Conservation (phyloP, 169 alveolate species). For the Perkinsus chesapeaki region DNA sequence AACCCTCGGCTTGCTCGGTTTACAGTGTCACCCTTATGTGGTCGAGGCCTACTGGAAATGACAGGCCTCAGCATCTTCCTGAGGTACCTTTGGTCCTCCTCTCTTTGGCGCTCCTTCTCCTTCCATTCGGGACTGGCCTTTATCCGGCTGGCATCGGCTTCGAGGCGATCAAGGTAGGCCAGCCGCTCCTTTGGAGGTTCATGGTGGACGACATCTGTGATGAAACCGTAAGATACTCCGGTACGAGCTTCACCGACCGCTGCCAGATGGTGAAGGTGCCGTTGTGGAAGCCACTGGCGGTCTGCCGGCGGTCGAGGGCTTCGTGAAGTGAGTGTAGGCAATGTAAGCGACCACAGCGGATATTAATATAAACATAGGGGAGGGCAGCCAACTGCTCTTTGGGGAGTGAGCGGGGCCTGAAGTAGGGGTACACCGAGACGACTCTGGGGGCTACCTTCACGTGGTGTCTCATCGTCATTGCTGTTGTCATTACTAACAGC, state of each 20-base stretch:
- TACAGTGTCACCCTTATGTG: not conserved
- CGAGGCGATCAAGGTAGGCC: not conserved
- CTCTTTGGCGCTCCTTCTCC: not conserved
- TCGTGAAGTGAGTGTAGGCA: too few species aligned
- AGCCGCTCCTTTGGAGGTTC: not conserved
- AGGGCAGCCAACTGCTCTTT: too few species aligned
- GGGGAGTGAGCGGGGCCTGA: not conserved
- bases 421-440: not conserved
- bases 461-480: not conserved
- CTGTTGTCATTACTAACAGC: not conserved
- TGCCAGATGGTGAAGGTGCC: not conserved
- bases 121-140: not conserved
- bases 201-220: not conserved
- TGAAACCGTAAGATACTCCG: not conserved
- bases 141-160: not conserved
- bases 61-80: not conserved
- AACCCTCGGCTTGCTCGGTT: not conserved
- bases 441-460: not conserved
- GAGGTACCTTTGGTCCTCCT: not conserved
- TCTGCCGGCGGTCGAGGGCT: too few species aligned
- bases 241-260: not conserved
- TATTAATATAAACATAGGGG: too few species aligned
- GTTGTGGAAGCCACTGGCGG: too few species aligned
- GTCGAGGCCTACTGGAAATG: not conserved
- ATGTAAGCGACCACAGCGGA: too few species aligned